Evolutionary conservation across 345 rosid species (phyloP).

Genomic region (Euclidium syriacum): DNA sequence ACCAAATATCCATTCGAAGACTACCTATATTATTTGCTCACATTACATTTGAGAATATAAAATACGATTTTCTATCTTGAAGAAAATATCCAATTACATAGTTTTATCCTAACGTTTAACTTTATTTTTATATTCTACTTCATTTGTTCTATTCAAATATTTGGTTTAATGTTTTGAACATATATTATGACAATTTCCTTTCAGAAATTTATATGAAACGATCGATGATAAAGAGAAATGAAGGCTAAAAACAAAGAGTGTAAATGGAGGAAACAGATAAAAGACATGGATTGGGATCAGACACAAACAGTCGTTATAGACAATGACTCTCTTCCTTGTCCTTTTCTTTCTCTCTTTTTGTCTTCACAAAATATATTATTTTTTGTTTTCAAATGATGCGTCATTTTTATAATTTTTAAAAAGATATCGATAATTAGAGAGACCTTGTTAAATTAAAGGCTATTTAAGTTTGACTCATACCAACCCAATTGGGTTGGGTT

Average conservation of each 20-base stretch:
- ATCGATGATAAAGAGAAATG: background rate
- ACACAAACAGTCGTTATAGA: slow-evolving; percentile 24
- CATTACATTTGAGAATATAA: too few relatives aligned
- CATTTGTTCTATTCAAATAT: too few relatives aligned
- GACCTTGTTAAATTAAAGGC: background rate
- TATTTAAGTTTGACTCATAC: background rate
- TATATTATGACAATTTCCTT: too few relatives aligned
- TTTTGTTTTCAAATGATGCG: background rate
- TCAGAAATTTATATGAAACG: too few relatives aligned
- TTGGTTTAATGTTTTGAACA: too few relatives aligned
- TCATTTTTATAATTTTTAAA: background rate
- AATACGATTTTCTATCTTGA: too few relatives aligned
- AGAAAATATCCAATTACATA: too few relatives aligned
- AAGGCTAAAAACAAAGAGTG: slow-evolving; percentile 17
- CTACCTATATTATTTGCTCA: too few relatives aligned
- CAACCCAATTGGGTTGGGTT: background rate
- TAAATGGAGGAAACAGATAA: slow-evolving; percentile 26
- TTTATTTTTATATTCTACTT: too few relatives aligned
- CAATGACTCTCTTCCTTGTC: slow-evolving; percentile 24
- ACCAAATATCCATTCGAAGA: too few relatives aligned
- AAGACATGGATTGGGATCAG: slow-evolving; percentile 17
- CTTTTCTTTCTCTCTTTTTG: slow-evolving; percentile 19
- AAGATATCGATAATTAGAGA: background rate
- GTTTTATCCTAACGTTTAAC: too few relatives aligned
- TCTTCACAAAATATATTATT: slow-evolving; percentile 9